A percentile compares a stretch with the other conserved stretches of the same genome.
Conservation (phyloP, 2,329 filamentous ascomycete genomes). For the Penicillium sp. region DNA sequence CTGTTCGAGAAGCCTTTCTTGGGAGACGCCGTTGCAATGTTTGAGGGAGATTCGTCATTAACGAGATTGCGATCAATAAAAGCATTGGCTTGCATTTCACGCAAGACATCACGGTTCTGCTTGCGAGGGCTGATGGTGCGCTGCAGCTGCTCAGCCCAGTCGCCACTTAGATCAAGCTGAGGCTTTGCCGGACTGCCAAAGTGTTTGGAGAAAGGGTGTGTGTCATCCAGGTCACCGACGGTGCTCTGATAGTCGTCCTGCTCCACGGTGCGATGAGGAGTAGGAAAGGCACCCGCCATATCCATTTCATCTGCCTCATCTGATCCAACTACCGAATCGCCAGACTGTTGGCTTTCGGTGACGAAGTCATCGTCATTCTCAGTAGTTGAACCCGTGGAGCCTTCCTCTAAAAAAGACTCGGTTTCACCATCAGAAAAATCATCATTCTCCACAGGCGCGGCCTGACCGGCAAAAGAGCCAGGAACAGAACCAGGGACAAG, state of each 20-base stretch:
- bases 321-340: constrained; percentile 62
- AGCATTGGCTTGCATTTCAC: constrained; percentile 62
- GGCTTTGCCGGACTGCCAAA: constrained; percentile 55
- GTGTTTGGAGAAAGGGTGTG: constrained; percentile 32
- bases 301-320: constrained; percentile 74
- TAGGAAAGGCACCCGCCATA: constrained; percentile 75
- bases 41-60: constrained; percentile 34
- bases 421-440: constrained; percentile 40
- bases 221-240: constrained; percentile 50
- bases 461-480: constrained; percentile 73
- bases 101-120: constrained; percentile 74
- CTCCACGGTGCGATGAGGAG: constrained; percentile 75
- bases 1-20: constrained; percentile 75
- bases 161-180: constrained; percentile 63
- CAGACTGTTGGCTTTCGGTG: constrained; percentile 53
- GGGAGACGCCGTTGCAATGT: constrained; percentile 21
- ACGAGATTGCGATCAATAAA: constrained; percentile 50
- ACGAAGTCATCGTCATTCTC: constrained; percentile 56
- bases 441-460: constrained; percentile 55
- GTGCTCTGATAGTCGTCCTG: constrained; percentile 55
- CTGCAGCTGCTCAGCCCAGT: constrained; percentile 92
- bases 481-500: constrained; percentile 77
- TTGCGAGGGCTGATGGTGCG: constrained; percentile 93
- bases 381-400: constrained; percentile 78
- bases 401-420: constrained; percentile 89